Conservation (phyloP, 2,329 filamentous ascomycete genomes). For the Fusarium lyarnte region DNA sequence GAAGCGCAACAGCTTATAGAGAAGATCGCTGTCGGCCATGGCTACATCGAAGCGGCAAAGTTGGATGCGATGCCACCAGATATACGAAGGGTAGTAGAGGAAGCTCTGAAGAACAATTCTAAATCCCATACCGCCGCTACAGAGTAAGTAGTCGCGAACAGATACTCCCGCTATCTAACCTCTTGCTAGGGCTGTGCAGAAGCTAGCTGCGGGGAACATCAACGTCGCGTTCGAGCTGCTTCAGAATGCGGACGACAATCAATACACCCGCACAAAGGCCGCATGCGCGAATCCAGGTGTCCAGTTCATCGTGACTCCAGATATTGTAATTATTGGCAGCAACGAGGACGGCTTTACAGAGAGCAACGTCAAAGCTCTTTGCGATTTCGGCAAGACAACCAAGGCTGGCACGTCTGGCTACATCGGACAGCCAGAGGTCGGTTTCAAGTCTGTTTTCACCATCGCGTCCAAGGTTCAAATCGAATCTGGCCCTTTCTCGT, state of each 20-base stretch:
- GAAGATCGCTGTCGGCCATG: neutral
- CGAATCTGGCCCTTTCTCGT: neutral
- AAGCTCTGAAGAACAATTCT: neutral
- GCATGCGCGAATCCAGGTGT: neutral
- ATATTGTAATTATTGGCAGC: neutral
- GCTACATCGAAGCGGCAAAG: neutral
- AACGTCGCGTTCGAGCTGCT: neutral
- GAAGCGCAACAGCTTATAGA: neutral
- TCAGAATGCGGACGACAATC: neutral
- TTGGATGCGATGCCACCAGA: neutral
- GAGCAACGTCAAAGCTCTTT: neutral
- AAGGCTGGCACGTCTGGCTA: neutral
- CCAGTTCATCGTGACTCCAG: neutral
- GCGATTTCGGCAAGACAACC: neutral
- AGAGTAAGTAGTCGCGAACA: neutral
- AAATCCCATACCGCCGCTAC: neutral
- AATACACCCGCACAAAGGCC: neutral
- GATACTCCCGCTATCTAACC: accelerated
- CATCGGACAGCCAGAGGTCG: neutral
- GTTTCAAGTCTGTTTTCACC: neutral
- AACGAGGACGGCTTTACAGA: neutral
- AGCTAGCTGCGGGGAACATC: neutral
- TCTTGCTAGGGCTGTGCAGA: neutral
- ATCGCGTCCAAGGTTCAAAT: neutral
- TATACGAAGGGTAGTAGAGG: neutral